Evolutionary conservation across 2,329 filamentous ascomycete species (phyloP).

Genomic region (Aspergillus bombycis): DNA sequence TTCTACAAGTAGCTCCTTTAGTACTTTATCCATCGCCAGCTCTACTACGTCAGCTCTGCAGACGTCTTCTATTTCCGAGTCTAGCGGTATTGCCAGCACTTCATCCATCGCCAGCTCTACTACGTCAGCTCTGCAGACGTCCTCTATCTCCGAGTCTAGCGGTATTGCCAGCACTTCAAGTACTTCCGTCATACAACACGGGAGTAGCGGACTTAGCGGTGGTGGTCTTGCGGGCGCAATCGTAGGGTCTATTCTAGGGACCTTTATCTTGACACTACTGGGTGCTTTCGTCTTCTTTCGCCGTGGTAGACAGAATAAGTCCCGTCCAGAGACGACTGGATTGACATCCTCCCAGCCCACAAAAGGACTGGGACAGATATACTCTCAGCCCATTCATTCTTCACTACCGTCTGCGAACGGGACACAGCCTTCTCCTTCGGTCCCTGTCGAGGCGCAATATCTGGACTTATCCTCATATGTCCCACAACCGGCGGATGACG

Average conservation of each 20-base stretch:
- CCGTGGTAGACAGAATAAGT: constrained; percentile 10
- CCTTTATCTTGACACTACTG: constrained; percentile 24
- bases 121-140: neutral
- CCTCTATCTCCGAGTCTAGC: neutral
- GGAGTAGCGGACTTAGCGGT: constrained; percentile 11
- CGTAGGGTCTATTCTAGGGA: constrained; percentile 28
- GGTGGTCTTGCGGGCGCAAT: constrained; percentile 30
- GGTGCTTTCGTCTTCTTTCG: constrained; percentile 26
- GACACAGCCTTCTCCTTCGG: neutral
- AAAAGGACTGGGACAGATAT: neutral
- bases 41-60: too few species aligned
- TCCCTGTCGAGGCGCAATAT: neutral
- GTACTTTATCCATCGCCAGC: too few species aligned
- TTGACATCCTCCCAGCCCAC: neutral
- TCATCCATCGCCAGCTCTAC: neutral
- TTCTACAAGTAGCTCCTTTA: neutral
- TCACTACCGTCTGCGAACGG: neutral
- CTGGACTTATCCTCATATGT: constrained; percentile 18
- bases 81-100: too few species aligned
- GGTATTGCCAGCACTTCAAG: neutral
- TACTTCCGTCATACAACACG: neutral
- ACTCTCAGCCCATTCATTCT: neutral
- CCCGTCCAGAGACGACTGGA: neutral
- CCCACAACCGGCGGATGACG: constrained; percentile 37
- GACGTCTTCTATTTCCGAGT: too few species aligned